phyloP scores from a whole-genome alignment of 495 filamentous ascomycete species.

The Parachaetomium inaequale region DNA sequence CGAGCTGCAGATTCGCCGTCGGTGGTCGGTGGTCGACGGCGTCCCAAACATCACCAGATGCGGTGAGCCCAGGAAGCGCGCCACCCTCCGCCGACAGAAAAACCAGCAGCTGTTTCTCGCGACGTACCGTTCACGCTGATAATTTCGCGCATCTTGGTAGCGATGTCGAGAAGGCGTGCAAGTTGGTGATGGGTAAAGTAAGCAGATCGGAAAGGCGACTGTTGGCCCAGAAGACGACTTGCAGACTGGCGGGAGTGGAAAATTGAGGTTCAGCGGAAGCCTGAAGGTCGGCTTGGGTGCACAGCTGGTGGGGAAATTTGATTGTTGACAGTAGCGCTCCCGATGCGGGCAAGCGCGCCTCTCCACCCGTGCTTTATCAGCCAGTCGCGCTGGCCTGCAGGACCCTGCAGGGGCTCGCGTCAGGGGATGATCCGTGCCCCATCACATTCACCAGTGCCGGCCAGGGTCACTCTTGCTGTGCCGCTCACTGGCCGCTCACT shows the following conservation, averaged over 20 bases:
- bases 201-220: conserved; percentile 18
- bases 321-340: conserved; percentile 37
- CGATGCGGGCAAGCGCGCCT: conserved; percentile 30
- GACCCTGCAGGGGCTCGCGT: conserved; percentile 8
- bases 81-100: conserved; percentile 10
- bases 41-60: conserved; percentile 21
- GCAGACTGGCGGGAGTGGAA: conserved; percentile 31
- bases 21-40: neutral
- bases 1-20: neutral
- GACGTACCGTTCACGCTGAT: conserved; percentile 97
- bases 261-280: conserved; percentile 35
- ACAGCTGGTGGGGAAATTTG: conserved; percentile 36
- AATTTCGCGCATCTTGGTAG: conserved; percentile 91
- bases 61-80: conserved; percentile 38
- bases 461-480: too few species aligned
- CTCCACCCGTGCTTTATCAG: conserved; percentile 25
- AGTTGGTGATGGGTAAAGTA: conserved; percentile 21
- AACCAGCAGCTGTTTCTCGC: conserved; percentile 16
- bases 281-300: conserved; percentile 27
- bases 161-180: conserved; percentile 19
- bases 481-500: too few species aligned
- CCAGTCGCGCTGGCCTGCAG: conserved; percentile 18
- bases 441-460: neutral
- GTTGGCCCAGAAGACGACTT: conserved; percentile 17
- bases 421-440: conserved; percentile 8